A percentile compares a stretch with the other conserved stretches of the same genome.
Conservation (phyloP, 2,329 filamentous ascomycete genomes). For the Ascochyta fabae region DNA sequence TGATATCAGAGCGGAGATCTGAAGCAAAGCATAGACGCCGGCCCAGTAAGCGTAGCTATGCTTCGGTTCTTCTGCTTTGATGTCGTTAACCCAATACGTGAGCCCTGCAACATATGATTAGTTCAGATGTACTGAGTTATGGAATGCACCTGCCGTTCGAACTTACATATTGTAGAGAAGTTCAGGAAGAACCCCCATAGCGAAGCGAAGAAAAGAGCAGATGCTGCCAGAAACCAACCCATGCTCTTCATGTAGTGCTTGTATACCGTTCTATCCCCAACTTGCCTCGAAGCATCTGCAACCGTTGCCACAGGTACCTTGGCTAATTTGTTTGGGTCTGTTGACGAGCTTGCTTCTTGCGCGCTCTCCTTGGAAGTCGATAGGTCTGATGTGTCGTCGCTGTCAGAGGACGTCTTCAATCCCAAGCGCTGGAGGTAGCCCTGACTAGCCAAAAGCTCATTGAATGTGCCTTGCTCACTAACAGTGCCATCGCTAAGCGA, state of each 20-base stretch:
- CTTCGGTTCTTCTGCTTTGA: not conserved
- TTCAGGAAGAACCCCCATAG: conserved; percentile 6
- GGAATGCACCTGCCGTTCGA: no score
- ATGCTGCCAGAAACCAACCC: conserved; percentile 7
- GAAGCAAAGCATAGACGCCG: conserved; percentile 22
- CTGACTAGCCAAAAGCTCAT: conserved; percentile 25
- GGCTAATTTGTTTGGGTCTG: no score
- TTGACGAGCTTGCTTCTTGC: no score
- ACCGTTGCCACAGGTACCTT: no score
- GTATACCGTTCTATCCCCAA: conserved; percentile 21
- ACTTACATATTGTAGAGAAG: no score
- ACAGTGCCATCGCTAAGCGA: conserved; percentile 12
- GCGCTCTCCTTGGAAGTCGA: not conserved
- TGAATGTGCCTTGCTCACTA: conserved; percentile 44
- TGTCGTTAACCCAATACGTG: conserved; percentile 19
- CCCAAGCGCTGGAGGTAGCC: conserved; percentile 44
- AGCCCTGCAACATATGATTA: conserved; percentile 1
- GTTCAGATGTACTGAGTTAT: no score
- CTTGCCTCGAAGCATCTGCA: not conserved
- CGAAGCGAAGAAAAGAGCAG: conserved; percentile 3
- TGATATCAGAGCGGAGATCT: conserved; percentile 11
- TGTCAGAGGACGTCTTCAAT: no score
- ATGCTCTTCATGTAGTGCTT: conserved; percentile 21
- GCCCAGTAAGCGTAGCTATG: conserved; percentile 17
- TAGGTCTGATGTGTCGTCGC: not conserved